Evolutionary conservation across 2,329 filamentous ascomycete genomes (phyloP).

Genomic region (Talaromyces sp.): DNA sequence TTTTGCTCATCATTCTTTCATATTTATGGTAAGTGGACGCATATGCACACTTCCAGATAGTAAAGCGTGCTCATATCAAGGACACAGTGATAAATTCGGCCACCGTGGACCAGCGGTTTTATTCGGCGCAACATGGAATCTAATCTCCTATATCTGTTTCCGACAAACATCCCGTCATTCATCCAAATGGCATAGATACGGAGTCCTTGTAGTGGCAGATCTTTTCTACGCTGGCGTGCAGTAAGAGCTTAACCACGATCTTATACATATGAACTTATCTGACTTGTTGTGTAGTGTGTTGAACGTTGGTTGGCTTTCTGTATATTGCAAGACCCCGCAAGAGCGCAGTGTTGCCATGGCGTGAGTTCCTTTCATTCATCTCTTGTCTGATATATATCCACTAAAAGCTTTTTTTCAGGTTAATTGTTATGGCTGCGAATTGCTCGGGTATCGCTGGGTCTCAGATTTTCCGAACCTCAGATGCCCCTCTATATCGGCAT

Average conservation of each 20-base stretch:
- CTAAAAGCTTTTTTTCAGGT: slow-evolving; percentile 18
- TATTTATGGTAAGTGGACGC: slow-evolving; percentile 25
- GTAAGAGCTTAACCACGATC: slow-evolving; percentile 21
- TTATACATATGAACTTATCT: neutral
- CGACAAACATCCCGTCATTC: slow-evolving; percentile 12
- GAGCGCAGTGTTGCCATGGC: slow-evolving; percentile 57
- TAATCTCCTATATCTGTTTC: slow-evolving; percentile 12
- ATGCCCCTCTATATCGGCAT: slow-evolving; percentile 13
- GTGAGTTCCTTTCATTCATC: slow-evolving; percentile 27
- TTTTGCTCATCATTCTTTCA: slow-evolving; percentile 25
- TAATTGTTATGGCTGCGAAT: slow-evolving; percentile 58
- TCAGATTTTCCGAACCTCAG: slow-evolving; percentile 14
- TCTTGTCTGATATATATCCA: neutral
- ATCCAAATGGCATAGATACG: slow-evolving; percentile 27
- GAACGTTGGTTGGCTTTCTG: slow-evolving; percentile 57
- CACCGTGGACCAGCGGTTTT: slow-evolving; percentile 34
- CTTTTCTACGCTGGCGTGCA: slow-evolving; percentile 34
- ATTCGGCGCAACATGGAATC: slow-evolving; percentile 30
- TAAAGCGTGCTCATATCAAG: neutral
- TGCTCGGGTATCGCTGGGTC: slow-evolving; percentile 12
- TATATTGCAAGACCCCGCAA: slow-evolving; percentile 52
- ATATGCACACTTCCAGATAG: too few relatives aligned
- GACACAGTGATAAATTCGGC: slow-evolving; percentile 27
- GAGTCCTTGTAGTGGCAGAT: slow-evolving; percentile 25
- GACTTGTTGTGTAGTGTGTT: slow-evolving; percentile 30